Conservation (phyloP, 371 early-diverging fungal species). For the Rhizopus arrhizus region DNA sequence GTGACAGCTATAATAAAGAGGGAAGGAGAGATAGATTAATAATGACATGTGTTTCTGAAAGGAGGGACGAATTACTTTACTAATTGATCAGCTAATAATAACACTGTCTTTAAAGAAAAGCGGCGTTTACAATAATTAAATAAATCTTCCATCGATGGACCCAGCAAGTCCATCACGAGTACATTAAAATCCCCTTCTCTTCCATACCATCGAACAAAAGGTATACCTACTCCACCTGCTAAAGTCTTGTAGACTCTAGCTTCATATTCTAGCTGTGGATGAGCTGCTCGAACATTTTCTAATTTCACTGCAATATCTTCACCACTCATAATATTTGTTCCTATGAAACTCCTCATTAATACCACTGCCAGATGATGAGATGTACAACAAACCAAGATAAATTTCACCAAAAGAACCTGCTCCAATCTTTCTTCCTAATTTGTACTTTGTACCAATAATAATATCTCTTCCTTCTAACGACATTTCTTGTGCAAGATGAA, state of each 20-base stretch:
- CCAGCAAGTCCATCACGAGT: slow-evolving; percentile 98
- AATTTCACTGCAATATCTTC: slow-evolving; percentile 97
- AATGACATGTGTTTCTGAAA: slow-evolving; percentile 5
- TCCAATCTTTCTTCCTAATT: slow-evolving; percentile 96
- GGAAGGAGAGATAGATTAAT: not conserved
- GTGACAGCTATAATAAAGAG: slow-evolving; percentile 76
- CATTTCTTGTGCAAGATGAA: slow-evolving; percentile 18
- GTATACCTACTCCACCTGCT: slow-evolving; percentile 96
- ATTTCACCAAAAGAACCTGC: slow-evolving; percentile 99
- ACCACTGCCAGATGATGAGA: not conserved
- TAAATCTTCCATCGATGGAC: slow-evolving; percentile 97
- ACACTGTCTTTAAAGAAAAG: slow-evolving; percentile 97
- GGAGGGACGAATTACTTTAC: slow-evolving; percentile 43
- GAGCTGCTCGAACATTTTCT: slow-evolving; percentile 89
- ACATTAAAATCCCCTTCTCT: slow-evolving; percentile 91
- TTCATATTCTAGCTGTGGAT: slow-evolving; percentile 97
- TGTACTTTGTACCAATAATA: slow-evolving; percentile 84
- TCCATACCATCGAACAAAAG: slow-evolving; percentile 94
- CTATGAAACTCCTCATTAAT: slow-evolving; percentile 41
- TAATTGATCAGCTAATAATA: slow-evolving; percentile 97
- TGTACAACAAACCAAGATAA: slow-evolving; percentile 76
- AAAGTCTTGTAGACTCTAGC: slow-evolving; percentile 92
- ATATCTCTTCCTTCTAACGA: slow-evolving; percentile 53
- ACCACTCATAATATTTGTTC: slow-evolving; percentile 88
- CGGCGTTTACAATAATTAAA: slow-evolving; percentile 98